Evolutionary conservation across 495 filamentous ascomycete genomes (phyloP).

Genomic region (Daldinia loculata): DNA sequence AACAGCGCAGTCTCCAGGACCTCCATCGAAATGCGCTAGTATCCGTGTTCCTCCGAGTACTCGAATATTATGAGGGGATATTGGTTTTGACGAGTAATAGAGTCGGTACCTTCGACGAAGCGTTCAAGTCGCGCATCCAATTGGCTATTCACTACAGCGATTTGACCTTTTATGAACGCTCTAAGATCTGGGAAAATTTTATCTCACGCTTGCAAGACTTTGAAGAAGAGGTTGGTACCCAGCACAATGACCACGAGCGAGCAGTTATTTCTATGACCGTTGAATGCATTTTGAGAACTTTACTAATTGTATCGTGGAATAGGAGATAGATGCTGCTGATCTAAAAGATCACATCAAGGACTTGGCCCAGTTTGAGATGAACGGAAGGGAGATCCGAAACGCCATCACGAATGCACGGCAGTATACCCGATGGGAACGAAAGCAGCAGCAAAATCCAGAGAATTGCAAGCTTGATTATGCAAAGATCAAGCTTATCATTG

Average conservation of each 20-base stretch:
- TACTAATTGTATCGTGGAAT: neutral
- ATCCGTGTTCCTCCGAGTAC: slow-evolving; percentile 58
- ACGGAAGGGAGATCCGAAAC: slow-evolving; percentile 55
- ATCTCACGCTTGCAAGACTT: slow-evolving; percentile 36
- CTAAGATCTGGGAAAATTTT: slow-evolving; percentile 53
- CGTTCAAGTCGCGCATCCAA: slow-evolving; percentile 55
- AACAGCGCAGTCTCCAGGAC: slow-evolving; percentile 52
- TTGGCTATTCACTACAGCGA: slow-evolving; percentile 51
- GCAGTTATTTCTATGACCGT: too few species aligned
- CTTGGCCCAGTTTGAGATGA: slow-evolving; percentile 43
- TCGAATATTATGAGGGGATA: slow-evolving; percentile 63
- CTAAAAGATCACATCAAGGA: slow-evolving; percentile 14
- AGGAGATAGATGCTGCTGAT: slow-evolving; percentile 41
- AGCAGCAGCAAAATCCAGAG: neutral
- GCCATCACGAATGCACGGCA: slow-evolving; percentile 49
- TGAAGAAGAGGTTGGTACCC: slow-evolving; percentile 3
- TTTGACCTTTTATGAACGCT: slow-evolving; percentile 41
- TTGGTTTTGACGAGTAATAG: slow-evolving; percentile 47
- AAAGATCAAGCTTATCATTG: slow-evolving; percentile 36
- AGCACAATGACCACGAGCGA: neutral
- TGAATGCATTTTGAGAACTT: neutral
- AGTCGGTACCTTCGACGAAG: slow-evolving; percentile 43
- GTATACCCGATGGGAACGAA: slow-evolving; percentile 28
- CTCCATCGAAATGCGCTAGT: slow-evolving; percentile 60
- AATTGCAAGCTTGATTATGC: slow-evolving; percentile 27